Percentiles rank a stretch among this genome's conserved stretches.
Conservation (phyloP, 345 rosid species). For the Euphorbia lathyris region DNA sequence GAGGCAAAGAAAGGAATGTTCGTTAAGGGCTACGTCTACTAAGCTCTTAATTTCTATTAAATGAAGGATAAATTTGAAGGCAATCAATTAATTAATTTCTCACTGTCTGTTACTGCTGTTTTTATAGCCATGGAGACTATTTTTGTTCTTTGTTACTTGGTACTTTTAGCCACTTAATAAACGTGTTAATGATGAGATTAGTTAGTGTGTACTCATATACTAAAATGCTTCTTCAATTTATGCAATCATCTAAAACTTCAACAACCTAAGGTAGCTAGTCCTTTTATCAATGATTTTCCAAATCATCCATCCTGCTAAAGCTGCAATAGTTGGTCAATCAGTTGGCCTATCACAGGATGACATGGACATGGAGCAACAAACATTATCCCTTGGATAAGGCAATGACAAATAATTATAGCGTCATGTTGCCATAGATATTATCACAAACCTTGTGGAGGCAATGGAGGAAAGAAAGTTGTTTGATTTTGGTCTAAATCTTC, state of each 20-base stretch:
- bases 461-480: too few species aligned
- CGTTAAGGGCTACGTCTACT: conserved; percentile 83
- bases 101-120: conserved; percentile 27
- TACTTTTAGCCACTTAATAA: conserved; percentile 40
- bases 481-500: too few species aligned
- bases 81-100: conserved; percentile 4
- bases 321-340: not conserved
- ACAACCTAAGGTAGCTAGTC: too few species aligned
- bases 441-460: too few species aligned
- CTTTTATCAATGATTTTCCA: not conserved
- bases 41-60: conserved; percentile 16
- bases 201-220: conserved; percentile 17
- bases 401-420: not conserved
- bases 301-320: not conserved
- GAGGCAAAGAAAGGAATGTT: conserved; percentile 92
- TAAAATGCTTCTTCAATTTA: conserved; percentile 1
- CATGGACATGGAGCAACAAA: not conserved
- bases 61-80: conserved; percentile 3
- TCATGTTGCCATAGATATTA: too few species aligned
- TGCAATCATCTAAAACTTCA: not conserved
- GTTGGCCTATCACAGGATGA: not conserved
- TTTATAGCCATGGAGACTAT: conserved; percentile 38
- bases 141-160: conserved; percentile 39
- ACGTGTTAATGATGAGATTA: conserved; percentile 31
- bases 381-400: not conserved